Evolutionary conservation across 139 green algal species (phyloP).

Genomic region (Asterochloris sp.): DNA sequence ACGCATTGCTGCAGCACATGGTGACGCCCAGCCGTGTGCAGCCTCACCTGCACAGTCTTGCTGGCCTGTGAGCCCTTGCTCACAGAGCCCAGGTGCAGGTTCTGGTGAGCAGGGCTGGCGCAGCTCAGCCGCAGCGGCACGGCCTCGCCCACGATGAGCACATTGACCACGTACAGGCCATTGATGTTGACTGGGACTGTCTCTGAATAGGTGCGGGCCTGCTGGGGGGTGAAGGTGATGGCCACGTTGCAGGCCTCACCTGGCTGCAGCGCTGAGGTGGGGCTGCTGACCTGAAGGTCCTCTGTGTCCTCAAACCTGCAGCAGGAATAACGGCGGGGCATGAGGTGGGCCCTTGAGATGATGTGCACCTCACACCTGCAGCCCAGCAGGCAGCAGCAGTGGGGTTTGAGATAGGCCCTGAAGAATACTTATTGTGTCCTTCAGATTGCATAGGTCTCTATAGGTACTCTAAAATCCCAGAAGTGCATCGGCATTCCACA

Average conservation of each 20-base stretch:
- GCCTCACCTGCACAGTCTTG: constrained; percentile 12
- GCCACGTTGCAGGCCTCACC: constrained; percentile 43
- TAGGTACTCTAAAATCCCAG: no score
- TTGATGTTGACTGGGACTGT: constrained; percentile 67
- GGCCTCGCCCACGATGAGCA: constrained; percentile 59
- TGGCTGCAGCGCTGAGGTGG: constrained; percentile 48
- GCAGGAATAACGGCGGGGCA: no score
- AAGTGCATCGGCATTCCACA: no score
- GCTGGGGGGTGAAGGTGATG: constrained; percentile 57
- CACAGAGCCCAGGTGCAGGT: constrained; percentile 59
- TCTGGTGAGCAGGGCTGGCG: constrained; percentile 43
- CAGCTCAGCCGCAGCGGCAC: constrained; percentile 58
- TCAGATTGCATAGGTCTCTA: no score
- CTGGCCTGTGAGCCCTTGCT: background rate
- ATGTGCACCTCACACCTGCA: no score
- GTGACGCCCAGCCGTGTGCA: no score
- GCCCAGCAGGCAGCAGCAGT: no score
- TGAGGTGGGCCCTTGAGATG: no score
- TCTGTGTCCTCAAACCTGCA: constrained; percentile 45
- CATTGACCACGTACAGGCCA: constrained; percentile 65
- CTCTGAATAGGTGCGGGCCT: constrained; percentile 23
- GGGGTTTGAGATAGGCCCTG: no score
- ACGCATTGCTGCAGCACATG: no score
- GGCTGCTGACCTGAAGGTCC: constrained; percentile 33
- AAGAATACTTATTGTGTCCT: no score